Evolutionary conservation across 1,139 yeast genomes (phyloP), one percentile per base, ranked within the genome.

Genomic region (Sugiyamaella neomexicana): DNA sequence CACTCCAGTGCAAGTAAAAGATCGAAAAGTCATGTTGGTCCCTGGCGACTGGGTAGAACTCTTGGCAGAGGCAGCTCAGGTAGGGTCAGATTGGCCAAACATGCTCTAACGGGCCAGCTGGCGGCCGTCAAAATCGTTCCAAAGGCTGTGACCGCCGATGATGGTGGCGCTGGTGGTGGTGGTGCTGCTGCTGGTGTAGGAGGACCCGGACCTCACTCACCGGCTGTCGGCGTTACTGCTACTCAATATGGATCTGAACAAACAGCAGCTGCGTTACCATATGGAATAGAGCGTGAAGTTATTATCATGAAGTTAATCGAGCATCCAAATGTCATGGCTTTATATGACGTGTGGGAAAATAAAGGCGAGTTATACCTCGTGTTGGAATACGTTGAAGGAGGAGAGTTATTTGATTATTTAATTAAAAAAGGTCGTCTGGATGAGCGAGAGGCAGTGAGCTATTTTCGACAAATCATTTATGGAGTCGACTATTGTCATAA

Each of bases 91-190:
- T 77, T 93, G 54, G 99, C 99, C 5, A 86, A 89, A 63, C 95
- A 93, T 68, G 80, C 83, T 41, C 79, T 80, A 56, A 86, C 95
- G 1, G 95, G 95, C 53, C 86, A 89, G 71, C 79, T 89, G 55
- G 99, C 99, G 0, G 99, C 99, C 0, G 96, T 95, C 55, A 93
- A 93, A 71, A 90, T 95, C 60, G 97, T 93, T 12, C 96, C 99
- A 40, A 93, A 93, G 68, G 80, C 90, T 46, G 80, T 88, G 58
- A 41, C 8, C 2, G 46, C 29, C 5, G 46, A 15, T n/a, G 46
- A 32, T 10, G 32, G 25, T 25, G 16, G 37, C 13, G 67, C 66
- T 42, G 61, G 70, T 40, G 37, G 13, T 17, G 38, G 25, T 10
- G 25, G 31, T 17, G 25, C 5, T 20, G 25, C 25, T 20, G 25